Base-by-base conservation (phyloP, 352 stramenopile species). In the Phytophthora ramorum region DNA sequence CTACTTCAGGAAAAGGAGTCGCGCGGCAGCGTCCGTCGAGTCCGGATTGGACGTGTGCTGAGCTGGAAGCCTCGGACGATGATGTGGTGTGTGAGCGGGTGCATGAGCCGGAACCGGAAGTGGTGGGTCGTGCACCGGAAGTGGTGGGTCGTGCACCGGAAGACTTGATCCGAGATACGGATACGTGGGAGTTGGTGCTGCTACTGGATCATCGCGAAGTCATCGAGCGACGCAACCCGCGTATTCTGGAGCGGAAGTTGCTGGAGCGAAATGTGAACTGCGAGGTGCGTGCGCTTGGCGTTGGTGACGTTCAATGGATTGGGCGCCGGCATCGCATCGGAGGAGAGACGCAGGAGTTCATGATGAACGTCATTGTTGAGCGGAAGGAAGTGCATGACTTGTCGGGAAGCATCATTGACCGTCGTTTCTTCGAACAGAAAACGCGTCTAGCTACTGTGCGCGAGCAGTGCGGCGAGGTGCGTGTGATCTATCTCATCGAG, bases 401-500 rank as follows among this genome's bases (percentile, higher is more conserved):
- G 10, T 92, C 85, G 10, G 81, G 83, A 0, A 96, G 88, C 70
- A 96, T 96, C 41, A 84, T 96, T 35, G 88, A 96, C 57, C 81
- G 83, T 24, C 81, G 79, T 14, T 96, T 92, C 62, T 80, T 78
- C 19, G 88, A 96, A 50, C 88, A 96, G 52, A 96, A 96, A 65
- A 75, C 66, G 4, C 85, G 88, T 5, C 66, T 96, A 1, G 57
- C 77, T 5, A 78, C 70, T 28, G 56, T 78, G 38, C 54, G 70
- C 14, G 63, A 70, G 16, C 77, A 80, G 7, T 89, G 78, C 34
- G 88, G 88, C 0, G 63, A 93, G 48, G 86, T 85, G 14, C 83
- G 91, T 63, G 79, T 94, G 17, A 89, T 96, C 43, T 96, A 94
- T 71, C 80, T 96, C 34, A 82, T 93, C 10, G 88, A 96, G 73